Evolutionary conservation across 345 rosid species (phyloP).

Genomic region (Murraya koenigii): DNA sequence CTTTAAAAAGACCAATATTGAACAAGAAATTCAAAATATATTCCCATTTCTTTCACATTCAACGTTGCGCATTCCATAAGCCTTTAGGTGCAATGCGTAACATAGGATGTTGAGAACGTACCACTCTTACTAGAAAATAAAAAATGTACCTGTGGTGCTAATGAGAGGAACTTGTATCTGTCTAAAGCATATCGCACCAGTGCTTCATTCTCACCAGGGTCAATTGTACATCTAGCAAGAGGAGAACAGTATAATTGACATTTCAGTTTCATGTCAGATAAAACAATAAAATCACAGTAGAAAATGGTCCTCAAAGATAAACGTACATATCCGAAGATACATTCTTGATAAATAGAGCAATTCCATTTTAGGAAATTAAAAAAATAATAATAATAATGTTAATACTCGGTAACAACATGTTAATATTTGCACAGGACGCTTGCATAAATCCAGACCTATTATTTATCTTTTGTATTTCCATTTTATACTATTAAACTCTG

Average conservation of each 20-base stretch:
- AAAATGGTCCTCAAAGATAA: neutral
- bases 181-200: constrained; percentile 92
- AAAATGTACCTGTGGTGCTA: constrained; percentile 74
- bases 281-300: neutral
- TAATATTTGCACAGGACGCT: neutral
- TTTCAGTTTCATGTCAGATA: neutral
- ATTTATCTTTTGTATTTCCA: neutral
- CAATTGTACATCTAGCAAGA: constrained; percentile 78
- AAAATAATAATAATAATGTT: neutral
- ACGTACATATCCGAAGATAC: neutral
- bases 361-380: neutral
- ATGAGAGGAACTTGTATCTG: constrained; percentile 69
- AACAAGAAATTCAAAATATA: neutral
- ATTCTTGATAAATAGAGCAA: neutral
- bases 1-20: neutral
- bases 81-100: neutral
- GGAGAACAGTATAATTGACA: constrained; percentile 8
- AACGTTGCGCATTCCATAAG: neutral
- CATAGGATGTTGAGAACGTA: neutral
- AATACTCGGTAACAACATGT: neutral
- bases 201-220: constrained; percentile 95
- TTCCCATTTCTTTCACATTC: neutral
- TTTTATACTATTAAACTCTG: neutral
- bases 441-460: neutral
- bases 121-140: neutral